Evolutionary conservation across 345 rosid species (phyloP).

Genomic region (Gossypium raimondii): DNA sequence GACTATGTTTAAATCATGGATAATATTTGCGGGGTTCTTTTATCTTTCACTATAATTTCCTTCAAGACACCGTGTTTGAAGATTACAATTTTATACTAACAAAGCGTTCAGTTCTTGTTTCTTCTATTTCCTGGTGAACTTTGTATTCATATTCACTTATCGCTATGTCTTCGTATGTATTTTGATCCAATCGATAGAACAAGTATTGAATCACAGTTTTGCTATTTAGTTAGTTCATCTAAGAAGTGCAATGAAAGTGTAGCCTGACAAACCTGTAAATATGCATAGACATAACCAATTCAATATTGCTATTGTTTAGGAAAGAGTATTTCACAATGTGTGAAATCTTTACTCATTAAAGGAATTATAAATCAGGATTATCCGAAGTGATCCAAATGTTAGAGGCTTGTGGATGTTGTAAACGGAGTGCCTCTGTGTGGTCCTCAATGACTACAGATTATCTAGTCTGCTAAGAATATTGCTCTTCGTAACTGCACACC

Average conservation of each 20-base stretch:
- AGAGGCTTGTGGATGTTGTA: not conserved
- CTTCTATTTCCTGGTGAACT: not conserved
- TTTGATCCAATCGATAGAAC: not conserved
- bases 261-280: not conserved
- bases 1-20: not conserved
- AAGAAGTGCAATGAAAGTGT: not conserved
- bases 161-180: not conserved
- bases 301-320: not conserved
- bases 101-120: not conserved
- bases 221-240: no score
- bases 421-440: not conserved
- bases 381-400: conserved; percentile 2
- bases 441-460: not conserved
- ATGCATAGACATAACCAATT: not conserved
- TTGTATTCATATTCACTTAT: not conserved
- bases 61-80: not conserved
- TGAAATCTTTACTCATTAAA: not conserved
- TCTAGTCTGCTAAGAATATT: not conserved
- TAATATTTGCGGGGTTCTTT: not conserved
- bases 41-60: not conserved
- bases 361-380: not conserved
- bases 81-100: not conserved
- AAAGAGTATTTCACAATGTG: not conserved
- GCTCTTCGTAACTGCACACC: not conserved
- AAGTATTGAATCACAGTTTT: not conserved